Conservation (phyloP, 2,329 filamentous ascomycete species). For the Sporothrix globosa region DNA sequence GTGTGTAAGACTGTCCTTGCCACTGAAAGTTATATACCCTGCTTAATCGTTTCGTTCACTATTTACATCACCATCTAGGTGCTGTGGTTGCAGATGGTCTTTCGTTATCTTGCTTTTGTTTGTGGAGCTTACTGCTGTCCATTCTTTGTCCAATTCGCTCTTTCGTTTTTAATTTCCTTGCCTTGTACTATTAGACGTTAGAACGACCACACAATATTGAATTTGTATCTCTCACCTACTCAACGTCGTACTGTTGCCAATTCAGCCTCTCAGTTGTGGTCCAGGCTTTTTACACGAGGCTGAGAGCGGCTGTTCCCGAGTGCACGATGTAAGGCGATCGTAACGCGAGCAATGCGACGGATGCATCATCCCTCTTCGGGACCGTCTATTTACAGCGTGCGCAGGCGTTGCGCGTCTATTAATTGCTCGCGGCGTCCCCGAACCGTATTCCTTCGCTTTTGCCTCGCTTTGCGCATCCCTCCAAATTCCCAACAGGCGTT, state of each 20-base stretch:
- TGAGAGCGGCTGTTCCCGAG: conserved; percentile 4
- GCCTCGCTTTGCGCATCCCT: background rate
- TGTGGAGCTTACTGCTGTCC: background rate
- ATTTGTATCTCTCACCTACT: background rate
- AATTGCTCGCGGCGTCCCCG: background rate
- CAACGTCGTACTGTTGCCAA: background rate
- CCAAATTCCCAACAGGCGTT: background rate
- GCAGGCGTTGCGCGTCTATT: background rate
- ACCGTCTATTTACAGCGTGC: background rate
- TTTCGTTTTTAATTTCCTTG: background rate
- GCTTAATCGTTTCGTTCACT: background rate
- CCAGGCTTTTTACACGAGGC: background rate
- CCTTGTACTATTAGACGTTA: background rate
- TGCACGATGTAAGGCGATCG: background rate
- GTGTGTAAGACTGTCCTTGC: background rate
- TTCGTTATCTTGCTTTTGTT: background rate
- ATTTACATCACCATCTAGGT: conserved; percentile 5
- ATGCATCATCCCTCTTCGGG: background rate
- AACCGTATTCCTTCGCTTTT: background rate
- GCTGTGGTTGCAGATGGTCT: background rate
- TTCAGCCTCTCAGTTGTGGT: background rate
- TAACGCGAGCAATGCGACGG: conserved; percentile 14
- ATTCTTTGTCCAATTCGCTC: background rate
- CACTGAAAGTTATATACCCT: conserved; percentile 1
- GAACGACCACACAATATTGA: background rate